phyloP scores from a whole-genome alignment of 306 rosid genomes.

The Casuarina glauca region DNA sequence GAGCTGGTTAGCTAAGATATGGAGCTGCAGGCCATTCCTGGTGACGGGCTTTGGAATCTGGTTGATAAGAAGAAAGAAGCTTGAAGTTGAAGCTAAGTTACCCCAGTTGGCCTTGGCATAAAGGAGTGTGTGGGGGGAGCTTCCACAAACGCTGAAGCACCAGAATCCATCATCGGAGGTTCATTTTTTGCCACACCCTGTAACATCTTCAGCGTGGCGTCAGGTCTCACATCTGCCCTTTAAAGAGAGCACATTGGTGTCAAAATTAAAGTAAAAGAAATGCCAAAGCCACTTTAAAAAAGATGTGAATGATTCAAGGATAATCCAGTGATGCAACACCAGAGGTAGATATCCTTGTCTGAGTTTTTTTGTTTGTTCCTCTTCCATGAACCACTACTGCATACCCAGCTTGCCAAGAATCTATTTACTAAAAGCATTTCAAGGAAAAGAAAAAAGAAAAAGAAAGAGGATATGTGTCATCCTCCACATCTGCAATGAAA shows the following conservation, averaged over 20 bases:
- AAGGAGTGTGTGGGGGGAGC: not conserved
- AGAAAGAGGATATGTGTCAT: not conserved
- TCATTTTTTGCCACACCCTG: not conserved
- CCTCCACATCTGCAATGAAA: not conserved
- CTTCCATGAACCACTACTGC: not conserved
- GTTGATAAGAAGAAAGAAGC: not conserved
- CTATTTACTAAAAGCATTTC: not conserved
- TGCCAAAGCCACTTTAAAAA: constrained; percentile 3
- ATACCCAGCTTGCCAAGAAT: not conserved
- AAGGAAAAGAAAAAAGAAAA: not conserved
- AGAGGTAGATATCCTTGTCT: not conserved
- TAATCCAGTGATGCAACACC: not conserved
- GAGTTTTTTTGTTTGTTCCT: constrained; percentile 1
- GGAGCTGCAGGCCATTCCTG: not conserved
- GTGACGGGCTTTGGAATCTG: not conserved
- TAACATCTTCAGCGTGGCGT: not conserved
- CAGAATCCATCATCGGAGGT: not conserved
- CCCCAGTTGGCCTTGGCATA: not conserved
- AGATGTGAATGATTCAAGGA: constrained; percentile 1
- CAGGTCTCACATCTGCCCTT: constrained; percentile 4
- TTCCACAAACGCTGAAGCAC: not conserved
- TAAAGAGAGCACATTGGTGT: constrained; percentile 4
- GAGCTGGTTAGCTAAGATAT: not conserved
- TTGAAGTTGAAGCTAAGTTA: not conserved
- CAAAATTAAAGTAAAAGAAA: constrained; percentile 1